Percentiles rank a stretch among this genome's conserved stretches.
Conservation (phyloP, 2,329 filamentous ascomycete species). For the Sordariomycetes sp. region DNA sequence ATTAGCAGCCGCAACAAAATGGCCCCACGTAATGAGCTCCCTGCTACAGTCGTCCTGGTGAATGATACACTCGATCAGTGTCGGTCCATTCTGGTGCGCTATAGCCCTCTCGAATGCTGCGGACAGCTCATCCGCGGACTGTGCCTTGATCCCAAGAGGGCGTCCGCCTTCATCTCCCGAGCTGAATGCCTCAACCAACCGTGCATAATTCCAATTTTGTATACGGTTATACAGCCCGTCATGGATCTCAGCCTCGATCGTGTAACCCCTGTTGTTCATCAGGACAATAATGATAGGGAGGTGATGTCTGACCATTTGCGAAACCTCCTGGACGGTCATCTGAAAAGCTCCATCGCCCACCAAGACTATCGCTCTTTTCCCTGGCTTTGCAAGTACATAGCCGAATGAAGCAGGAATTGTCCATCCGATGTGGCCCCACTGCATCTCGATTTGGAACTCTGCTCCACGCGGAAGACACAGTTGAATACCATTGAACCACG, state of each 20-base stretch:
- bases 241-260: constrained; percentile 27
- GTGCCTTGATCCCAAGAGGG: constrained; percentile 5
- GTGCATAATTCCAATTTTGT: constrained; percentile 20
- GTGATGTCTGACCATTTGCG: constrained; percentile 7
- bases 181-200: constrained; percentile 15
- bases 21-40: constrained; percentile 7
- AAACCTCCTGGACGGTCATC: constrained; percentile 8
- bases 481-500: constrained; percentile 3
- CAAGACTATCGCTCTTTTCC: constrained; percentile 5
- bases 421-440: constrained; percentile 19
- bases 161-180: constrained; percentile 2
- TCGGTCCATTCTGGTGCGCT: constrained; percentile 4
- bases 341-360: constrained; percentile 8
- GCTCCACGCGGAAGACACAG: constrained; percentile 3
- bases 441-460: constrained; percentile 19
- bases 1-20: constrained; percentile 7
- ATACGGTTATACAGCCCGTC: constrained; percentile 20
- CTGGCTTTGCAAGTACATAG: constrained; percentile 11
- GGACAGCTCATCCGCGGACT: constrained; percentile 2
- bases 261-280: constrained; percentile 23
- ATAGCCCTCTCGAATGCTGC: constrained; percentile 2
- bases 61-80: constrained; percentile 5
- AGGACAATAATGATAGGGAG: constrained; percentile 7
- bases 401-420: constrained; percentile 15
- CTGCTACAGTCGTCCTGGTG: constrained; percentile 7